phyloP scores from a whole-genome alignment of 495 filamentous ascomycete genomes.

The Acidomyces sp. region DNA sequence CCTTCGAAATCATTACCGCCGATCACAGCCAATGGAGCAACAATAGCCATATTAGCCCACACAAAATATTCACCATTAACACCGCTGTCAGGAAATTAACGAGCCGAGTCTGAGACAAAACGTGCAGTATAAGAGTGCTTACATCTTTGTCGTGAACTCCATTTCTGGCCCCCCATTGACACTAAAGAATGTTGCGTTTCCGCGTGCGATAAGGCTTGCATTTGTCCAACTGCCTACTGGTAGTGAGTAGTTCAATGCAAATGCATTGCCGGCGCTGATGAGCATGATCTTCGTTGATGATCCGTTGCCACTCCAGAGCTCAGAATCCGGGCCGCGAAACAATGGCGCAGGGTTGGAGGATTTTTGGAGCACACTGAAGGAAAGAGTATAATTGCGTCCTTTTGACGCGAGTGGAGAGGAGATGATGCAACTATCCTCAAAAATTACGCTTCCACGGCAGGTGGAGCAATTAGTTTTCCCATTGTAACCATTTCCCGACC shows the following conservation, averaged over 20 bases:
- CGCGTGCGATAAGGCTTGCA: slow-evolving; percentile 30
- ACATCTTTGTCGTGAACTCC: slow-evolving; percentile 33
- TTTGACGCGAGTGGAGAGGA: slow-evolving; percentile 35
- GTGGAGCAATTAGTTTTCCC: slow-evolving; percentile 26
- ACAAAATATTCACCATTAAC: slow-evolving; percentile 32
- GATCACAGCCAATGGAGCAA: slow-evolving; percentile 40
- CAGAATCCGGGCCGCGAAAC: slow-evolving; percentile 7
- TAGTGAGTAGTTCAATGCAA: slow-evolving; percentile 33
- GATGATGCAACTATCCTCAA: slow-evolving; percentile 28
- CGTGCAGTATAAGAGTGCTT: too few relatives aligned
- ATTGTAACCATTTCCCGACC: slow-evolving; percentile 36
- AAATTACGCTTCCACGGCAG: slow-evolving; percentile 19
- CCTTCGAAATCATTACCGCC: too few relatives aligned
- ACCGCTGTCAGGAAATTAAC: too few relatives aligned
- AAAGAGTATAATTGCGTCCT: slow-evolving; percentile 38
- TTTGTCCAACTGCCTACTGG: slow-evolving; percentile 33
- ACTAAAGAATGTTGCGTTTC: slow-evolving; percentile 31
- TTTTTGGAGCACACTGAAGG: slow-evolving; percentile 23
- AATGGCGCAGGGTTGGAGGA: not conserved
- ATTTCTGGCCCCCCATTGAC: slow-evolving; percentile 20
- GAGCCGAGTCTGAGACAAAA: too few relatives aligned
- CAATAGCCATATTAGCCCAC: slow-evolving; percentile 37
- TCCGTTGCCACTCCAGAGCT: slow-evolving; percentile 10
- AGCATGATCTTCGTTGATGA: slow-evolving; percentile 30
- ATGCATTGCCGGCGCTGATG: slow-evolving; percentile 35